Evolutionary conservation across 176 grass and related monocot genomes (phyloP), one percentile per base, ranked within the genome.

Genomic region (Dactylis glomerata): DNA sequence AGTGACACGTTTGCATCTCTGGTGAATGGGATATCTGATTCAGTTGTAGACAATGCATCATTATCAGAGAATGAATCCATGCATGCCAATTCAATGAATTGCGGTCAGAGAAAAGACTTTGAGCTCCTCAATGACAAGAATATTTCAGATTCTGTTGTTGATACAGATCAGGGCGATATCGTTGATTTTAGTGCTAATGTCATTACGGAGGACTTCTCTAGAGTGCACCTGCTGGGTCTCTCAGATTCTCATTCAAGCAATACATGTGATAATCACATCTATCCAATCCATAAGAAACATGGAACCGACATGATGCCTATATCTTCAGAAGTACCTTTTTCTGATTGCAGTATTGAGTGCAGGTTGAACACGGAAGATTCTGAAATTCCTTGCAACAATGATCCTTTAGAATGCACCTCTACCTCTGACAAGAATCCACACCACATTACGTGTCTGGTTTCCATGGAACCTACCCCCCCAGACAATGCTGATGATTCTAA

Each of bases 361-460:
- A 22, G 16, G 36, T 51, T 94, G 77, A 94, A 89, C 40, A 85
- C 81, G 33, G 92, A 94, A 81, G 86, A 94, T 82, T 64, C 84
- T 82, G 92, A 94, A 62, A 91, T 94, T 57, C 92, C 92, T 64
- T 91, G 65, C 77, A 94, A 94, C 56, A 76, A 84, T 11, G 89
- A 91, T 78, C 41, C 64, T 20, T 61, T 80, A 86, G 32, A 73
- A 45, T 87, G 63, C 72, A 26, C 42, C 64, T 34, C 75, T 78
- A 46, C 81, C 85, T 40, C 51, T 0, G 64, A 79, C 54, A 71
- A 78, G 34, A 84, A 85, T 79, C 65, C 82, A n/a, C 36, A 78
- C 30, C 36, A 82, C 13, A 46, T 58, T 81, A 56, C 8, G 2
- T 11, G 55, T 73, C 66, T 64, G n/a, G 8, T 82, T 84, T 46